Conservation (phyloP, 2,329 filamentous ascomycete genomes). For the Harringtonia lauricola region DNA sequence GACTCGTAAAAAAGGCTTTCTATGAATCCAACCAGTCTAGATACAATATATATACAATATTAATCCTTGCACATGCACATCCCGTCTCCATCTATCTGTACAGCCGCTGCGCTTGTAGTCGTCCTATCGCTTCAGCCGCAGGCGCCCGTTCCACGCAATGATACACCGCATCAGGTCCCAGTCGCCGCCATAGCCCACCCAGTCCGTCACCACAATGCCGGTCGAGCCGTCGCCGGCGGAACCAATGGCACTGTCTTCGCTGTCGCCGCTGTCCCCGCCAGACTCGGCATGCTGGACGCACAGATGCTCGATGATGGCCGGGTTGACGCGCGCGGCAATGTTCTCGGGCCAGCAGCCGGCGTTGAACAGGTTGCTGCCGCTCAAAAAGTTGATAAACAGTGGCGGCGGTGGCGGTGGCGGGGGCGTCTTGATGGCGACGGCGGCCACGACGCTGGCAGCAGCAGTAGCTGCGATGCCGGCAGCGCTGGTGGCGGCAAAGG, state of each 20-base stretch:
- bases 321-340: slow-evolving; percentile 81
- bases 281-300: slow-evolving; percentile 41
- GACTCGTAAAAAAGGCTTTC: too few relatives aligned
- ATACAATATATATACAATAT: too few relatives aligned
- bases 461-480: slow-evolving; percentile 7
- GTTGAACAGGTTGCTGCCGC: slow-evolving; percentile 90
- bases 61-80: too few relatives aligned
- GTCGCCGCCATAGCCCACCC: slow-evolving; percentile 76
- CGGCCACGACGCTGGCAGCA: background rate
- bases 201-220: slow-evolving; percentile 86
- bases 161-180: slow-evolving; percentile 86
- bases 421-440: background rate
- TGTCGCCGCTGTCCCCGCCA: too few relatives aligned
- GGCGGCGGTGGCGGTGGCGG: slow-evolving; percentile 31
- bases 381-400: slow-evolving; percentile 84
- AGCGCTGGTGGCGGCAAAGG: slow-evolving; percentile 17
- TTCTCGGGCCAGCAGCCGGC: slow-evolving; percentile 85
- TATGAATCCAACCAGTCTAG: too few relatives aligned
- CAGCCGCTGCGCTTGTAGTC: background rate
- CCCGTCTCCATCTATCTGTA: too few relatives aligned
- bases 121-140: slow-evolving; percentile 35
- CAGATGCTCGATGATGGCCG: slow-evolving; percentile 54
- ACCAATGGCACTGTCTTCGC: too few relatives aligned
- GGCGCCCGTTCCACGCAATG: slow-evolving; percentile 77
- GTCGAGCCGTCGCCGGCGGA: slow-evolving; percentile 62